These are phyloP conservation scores for Cladosporium sp. DNA, from an alignment of 2,329 filamentous ascomycete genomes.

Conservation along the genomic window DNA sequence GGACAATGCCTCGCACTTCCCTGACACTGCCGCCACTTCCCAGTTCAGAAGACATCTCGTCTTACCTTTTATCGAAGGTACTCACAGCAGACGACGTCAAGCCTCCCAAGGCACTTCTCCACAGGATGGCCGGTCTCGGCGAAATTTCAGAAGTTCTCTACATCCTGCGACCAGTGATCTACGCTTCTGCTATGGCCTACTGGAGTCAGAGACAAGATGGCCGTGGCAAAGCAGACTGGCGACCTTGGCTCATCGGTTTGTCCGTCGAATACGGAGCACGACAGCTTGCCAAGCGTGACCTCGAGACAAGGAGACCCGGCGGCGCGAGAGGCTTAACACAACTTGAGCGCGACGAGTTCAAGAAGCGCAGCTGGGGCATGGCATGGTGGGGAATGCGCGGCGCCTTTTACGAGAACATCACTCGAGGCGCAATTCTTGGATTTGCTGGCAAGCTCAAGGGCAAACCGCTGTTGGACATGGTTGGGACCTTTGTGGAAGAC, in stretches of 20 bases:
- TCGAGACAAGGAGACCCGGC: conserved; percentile 63
- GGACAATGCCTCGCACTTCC: conserved; percentile 93
- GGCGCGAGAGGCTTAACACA: conserved; percentile 76
- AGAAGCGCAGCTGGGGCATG: conserved; percentile 83
- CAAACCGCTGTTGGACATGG: conserved; percentile 74
- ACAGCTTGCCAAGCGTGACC: conserved; percentile 73
- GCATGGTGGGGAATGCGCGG: conserved; percentile 96
- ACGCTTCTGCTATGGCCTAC: conserved; percentile 78
- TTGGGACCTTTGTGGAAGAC: conserved; percentile 86
- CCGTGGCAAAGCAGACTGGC: conserved; percentile 78
- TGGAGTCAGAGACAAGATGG: conserved; percentile 57
- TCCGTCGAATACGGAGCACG: conserved; percentile 83
- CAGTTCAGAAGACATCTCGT: conserved; percentile 76
- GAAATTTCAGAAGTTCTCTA: conserved; percentile 88
- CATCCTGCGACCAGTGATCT: conserved; percentile 84
- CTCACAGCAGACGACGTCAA: conserved; percentile 97
- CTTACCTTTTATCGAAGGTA: conserved; percentile 85
- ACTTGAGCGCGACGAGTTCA: conserved; percentile 86
- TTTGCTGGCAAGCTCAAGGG: conserved; percentile 69
- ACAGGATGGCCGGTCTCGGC: conserved; percentile 70
- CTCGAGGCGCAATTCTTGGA: conserved; percentile 66
- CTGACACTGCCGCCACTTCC: conserved; percentile 82
- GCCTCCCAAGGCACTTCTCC: conserved; percentile 81
- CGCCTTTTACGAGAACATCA: conserved; percentile 94
- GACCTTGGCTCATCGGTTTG: conserved; percentile 85